Percentiles rank a stretch among this genome's conserved stretches.
phyloP scores from a whole-genome alignment of 75 land plant genomes.

The Picea glauca region DNA sequence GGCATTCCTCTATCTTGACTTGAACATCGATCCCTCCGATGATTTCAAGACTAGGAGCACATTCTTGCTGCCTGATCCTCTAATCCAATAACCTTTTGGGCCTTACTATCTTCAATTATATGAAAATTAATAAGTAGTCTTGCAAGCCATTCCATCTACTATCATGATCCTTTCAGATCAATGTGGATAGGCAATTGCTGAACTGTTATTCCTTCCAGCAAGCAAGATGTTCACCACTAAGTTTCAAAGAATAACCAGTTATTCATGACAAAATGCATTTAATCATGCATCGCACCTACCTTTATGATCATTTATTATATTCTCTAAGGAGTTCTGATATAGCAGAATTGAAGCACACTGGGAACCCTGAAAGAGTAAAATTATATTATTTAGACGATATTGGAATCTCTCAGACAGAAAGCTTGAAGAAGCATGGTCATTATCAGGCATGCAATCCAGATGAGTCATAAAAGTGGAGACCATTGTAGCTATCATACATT shows the following conservation, averaged over 20 bases:
- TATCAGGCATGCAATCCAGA: neutral
- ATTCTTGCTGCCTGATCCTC: too few relatives aligned
- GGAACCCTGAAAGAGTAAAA: conserved; percentile 15
- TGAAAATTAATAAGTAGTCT: too few relatives aligned
- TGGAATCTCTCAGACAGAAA: too few relatives aligned
- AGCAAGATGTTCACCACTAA: neutral
- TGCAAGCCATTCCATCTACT: too few relatives aligned
- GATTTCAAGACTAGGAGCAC: too few relatives aligned
- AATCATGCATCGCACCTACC: neutral
- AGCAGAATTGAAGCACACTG: neutral
- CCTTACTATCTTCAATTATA: too few relatives aligned
- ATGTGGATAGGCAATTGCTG: neutral
- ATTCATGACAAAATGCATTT: neutral
- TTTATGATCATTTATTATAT: neutral
- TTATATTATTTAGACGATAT: neutral
- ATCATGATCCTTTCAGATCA: too few relatives aligned
- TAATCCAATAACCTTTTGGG: too few relatives aligned
- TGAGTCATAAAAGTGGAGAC: conserved; percentile 22
- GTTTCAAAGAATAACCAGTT: neutral
- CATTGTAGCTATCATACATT: conserved; percentile 19
- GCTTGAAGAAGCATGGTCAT: too few relatives aligned
- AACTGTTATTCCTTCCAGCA: neutral
- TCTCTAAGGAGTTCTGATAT: neutral
- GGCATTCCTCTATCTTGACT: too few relatives aligned
- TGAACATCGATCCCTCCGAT: too few relatives aligned